Percentiles rank a stretch among this genome's conserved stretches.
phyloP scores from a whole-genome alignment of 306 rosid species.

The Acacia crassicarpa region DNA sequence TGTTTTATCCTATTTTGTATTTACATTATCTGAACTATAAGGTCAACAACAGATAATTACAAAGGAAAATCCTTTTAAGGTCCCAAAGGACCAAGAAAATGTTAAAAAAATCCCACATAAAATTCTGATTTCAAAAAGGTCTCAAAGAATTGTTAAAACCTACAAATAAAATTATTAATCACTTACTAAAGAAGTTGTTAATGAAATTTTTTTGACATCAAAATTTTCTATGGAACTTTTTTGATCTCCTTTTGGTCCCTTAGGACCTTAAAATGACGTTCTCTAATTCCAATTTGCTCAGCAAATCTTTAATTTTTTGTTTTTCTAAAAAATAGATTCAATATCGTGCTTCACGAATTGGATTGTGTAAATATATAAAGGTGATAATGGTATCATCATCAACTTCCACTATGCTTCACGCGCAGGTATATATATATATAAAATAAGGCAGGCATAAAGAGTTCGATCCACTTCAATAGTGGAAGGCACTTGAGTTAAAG shows the following conservation, averaged over 20 bases:
- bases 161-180: no score
- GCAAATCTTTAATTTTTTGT: no score
- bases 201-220: no score
- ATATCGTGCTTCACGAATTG: background rate
- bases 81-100: no score
- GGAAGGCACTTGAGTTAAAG: background rate
- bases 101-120: no score
- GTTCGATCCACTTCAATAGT: conserved; percentile 1
- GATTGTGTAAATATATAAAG: background rate
- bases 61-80: no score
- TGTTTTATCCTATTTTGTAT: background rate
- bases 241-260: no score
- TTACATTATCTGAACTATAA: background rate
- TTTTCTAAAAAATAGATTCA: background rate
- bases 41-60: background rate
- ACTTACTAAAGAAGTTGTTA: no score
- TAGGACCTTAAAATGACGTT: no score
- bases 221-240: no score
- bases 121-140: no score
- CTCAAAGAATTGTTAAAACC: no score
- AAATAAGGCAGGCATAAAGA: conserved; percentile 35
- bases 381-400: background rate
- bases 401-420: conserved; percentile 37
- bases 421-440: background rate
- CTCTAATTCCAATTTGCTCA: background rate